A percentile compares a stretch with the other conserved stretches of the same genome.
Conservation (phyloP, 192 early-diverging fungal species). For the Thamnidium elegans region DNA sequence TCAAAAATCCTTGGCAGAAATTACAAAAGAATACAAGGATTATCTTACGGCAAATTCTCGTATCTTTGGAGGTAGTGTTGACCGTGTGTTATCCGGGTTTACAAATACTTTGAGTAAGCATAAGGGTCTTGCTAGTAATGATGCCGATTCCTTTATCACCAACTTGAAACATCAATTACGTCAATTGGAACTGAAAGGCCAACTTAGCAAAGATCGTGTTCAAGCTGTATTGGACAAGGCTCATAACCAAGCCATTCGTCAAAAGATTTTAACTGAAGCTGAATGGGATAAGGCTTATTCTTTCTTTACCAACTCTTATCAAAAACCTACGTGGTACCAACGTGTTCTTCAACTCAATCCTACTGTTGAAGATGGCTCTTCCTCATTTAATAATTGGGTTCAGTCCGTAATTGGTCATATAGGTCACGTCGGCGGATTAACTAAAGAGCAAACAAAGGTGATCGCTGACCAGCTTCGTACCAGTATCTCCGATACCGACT, state of each 20-base stretch:
- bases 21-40: conserved; percentile 4
- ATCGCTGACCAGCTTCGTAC: conserved; percentile 2
- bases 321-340: conserved; percentile 15
- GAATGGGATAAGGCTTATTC: conserved; percentile 4
- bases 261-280: conserved; percentile 9
- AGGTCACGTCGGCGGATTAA: not conserved
- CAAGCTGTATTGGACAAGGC: conserved; percentile 7
- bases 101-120: conserved; percentile 3
- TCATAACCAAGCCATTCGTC: not conserved
- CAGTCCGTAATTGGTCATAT: not conserved
- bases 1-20: not conserved
- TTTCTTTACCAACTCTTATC: not conserved
- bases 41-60: not conserved
- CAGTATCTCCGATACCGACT: not conserved
- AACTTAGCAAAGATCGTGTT: conserved; percentile 3
- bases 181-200: conserved; percentile 12
- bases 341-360: not conserved
- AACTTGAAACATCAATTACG: conserved; percentile 4
- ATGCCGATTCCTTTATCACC: not conserved
- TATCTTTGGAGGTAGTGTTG: not conserved
- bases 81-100: not conserved
- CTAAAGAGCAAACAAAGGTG: not conserved
- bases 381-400: conserved; percentile 1
- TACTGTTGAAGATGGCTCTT: not conserved
- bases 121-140: not conserved